Percentiles rank a stretch among this genome's conserved stretches.
phyloP scores from a whole-genome alignment of 2,329 filamentous ascomycete genomes.

The Trichothecium sympodiale region DNA sequence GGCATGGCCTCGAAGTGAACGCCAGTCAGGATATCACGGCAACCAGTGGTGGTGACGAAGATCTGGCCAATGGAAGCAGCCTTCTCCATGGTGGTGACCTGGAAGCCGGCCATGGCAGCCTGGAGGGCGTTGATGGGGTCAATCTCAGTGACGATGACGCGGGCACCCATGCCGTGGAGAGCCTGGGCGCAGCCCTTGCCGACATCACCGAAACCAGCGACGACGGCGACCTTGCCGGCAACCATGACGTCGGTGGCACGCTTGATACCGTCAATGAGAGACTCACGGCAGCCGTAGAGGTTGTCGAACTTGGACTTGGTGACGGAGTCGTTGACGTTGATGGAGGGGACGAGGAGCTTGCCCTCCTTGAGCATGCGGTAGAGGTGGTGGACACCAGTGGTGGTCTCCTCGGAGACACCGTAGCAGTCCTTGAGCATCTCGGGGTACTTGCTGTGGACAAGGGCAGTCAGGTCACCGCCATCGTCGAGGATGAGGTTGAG shows the following conservation, averaged over 20 bases:
- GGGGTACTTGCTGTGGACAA: slow-evolving; percentile 97
- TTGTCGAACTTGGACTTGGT: slow-evolving; percentile 99
- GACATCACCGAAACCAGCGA: slow-evolving; percentile 97
- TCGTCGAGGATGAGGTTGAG: slow-evolving; percentile 99
- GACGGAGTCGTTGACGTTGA: slow-evolving; percentile 99
- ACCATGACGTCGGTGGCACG: slow-evolving; percentile 99
- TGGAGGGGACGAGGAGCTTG: slow-evolving; percentile 81
- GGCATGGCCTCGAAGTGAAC: slow-evolving; percentile 90
- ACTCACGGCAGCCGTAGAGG: slow-evolving; percentile 98
- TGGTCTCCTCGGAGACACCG: slow-evolving; percentile 98
- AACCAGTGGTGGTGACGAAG: slow-evolving; percentile 98
- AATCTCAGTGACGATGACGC: slow-evolving; percentile 91
- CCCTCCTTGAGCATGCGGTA: slow-evolving; percentile 95
- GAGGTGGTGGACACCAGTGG: slow-evolving; percentile 97
- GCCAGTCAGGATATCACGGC: slow-evolving; percentile 92
- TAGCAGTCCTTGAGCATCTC: slow-evolving; percentile 98
- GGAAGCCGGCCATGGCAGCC: slow-evolving; percentile 92
- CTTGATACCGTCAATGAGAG: slow-evolving; percentile 98
- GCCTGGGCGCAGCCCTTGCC: slow-evolving; percentile 97
- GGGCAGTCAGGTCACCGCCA: slow-evolving; percentile 89
- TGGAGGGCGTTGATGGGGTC: slow-evolving; percentile 99
- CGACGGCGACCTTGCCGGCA: slow-evolving; percentile 95
- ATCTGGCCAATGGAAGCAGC: slow-evolving; percentile 83
- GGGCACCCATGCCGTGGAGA: slow-evolving; percentile 93
- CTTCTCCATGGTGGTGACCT: slow-evolving; percentile 98